phyloP scores from a whole-genome alignment of 192 early-diverging fungal species.

The Backusella sp. region DNA sequence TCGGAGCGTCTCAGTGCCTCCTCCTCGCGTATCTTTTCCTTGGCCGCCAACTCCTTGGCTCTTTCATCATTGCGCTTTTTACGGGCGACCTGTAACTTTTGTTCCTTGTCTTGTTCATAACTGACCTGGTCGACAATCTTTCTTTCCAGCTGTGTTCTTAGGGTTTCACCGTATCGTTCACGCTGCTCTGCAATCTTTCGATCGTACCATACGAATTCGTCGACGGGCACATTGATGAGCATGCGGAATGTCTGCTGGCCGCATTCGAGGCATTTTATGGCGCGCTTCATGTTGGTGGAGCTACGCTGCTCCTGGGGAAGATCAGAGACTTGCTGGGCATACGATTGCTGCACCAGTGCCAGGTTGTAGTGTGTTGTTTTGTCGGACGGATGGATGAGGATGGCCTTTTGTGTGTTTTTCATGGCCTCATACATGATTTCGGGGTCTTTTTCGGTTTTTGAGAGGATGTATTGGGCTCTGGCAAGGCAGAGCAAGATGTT shows the following conservation, averaged over 20 bases:
- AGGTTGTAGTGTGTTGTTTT: slow-evolving; percentile 62
- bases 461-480: slow-evolving; percentile 55
- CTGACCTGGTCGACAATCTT: slow-evolving; percentile 58
- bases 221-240: slow-evolving; percentile 40
- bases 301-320: slow-evolving; percentile 62
- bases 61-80: slow-evolving; percentile 54
- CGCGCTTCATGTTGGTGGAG: slow-evolving; percentile 52
- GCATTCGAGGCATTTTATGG: slow-evolving; percentile 57
- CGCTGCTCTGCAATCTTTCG: slow-evolving; percentile 63
- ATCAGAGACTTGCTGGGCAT: slow-evolving; percentile 77
- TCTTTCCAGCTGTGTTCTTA: slow-evolving; percentile 51
- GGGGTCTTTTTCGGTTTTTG: slow-evolving; percentile 62
- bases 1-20: slow-evolving; percentile 33
- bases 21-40: slow-evolving; percentile 21
- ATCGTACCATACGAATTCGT: slow-evolving; percentile 56
- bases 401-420: slow-evolving; percentile 47
- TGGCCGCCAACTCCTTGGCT: slow-evolving; percentile 36
- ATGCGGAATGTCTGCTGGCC: slow-evolving; percentile 37
- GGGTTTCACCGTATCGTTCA: slow-evolving; percentile 57
- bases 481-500: slow-evolving; percentile 57
- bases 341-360: slow-evolving; percentile 83
- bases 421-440: slow-evolving; percentile 59
- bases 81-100: slow-evolving; percentile 48
- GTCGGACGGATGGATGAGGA: slow-evolving; percentile 51
- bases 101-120: slow-evolving; percentile 56